Evolutionary conservation across 441 rosid genomes (phyloP).

Genomic region (Theobroma grandiflorum): DNA sequence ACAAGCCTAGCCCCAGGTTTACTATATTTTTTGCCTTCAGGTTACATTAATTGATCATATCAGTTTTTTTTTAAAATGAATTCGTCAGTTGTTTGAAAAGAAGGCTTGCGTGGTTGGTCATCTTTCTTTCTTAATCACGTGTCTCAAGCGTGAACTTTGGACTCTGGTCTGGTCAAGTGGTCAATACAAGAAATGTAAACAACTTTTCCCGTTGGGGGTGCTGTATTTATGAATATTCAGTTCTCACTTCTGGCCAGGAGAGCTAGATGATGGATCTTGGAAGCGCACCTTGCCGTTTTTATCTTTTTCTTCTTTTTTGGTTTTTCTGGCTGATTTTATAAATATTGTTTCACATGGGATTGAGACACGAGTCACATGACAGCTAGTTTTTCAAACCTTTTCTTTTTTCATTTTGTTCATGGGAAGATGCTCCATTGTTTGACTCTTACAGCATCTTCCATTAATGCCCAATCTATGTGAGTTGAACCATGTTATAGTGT

Average conservation of each 20-base stretch:
- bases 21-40: background rate
- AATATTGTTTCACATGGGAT: background rate
- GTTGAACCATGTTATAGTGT: background rate
- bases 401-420: background rate
- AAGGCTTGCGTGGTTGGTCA: background rate
- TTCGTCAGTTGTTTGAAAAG: background rate
- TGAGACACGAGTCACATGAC: background rate
- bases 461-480: background rate
- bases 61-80: background rate
- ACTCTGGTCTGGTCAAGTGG: slow-evolving; percentile 5
- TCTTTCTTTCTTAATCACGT: background rate
- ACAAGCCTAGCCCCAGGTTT: background rate
- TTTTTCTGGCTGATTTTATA: background rate
- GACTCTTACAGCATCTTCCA: background rate
- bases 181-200: background rate
- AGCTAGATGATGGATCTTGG: background rate
- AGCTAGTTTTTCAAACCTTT: background rate
- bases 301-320: background rate
- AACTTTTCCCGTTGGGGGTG: background rate
- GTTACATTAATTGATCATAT: background rate
- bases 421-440: background rate
- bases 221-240: background rate
- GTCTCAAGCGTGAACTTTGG: background rate
- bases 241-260: background rate
- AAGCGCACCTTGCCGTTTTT: background rate